A percentile compares a stretch with the other conserved stretches of the same genome.
These are phyloP conservation scores for Ottelia alismoides DNA, from an alignment of 106 monocot species.

Conservation along the genomic window DNA sequence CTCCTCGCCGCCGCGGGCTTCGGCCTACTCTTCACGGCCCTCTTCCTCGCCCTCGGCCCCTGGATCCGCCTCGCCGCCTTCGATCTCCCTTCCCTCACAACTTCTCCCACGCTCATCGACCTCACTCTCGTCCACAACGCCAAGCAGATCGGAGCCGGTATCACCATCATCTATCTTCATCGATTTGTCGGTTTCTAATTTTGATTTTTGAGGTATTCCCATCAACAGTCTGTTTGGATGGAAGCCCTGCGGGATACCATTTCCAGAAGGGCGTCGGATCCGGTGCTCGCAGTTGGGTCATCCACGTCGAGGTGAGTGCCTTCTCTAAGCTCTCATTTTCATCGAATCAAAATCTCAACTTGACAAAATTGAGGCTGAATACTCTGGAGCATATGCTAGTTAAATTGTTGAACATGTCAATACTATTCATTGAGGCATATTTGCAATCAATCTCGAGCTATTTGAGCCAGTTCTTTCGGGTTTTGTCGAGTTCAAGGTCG, in stretches of 20 bases:
- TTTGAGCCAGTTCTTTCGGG: neutral
- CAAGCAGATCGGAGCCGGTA: conserved; percentile 44
- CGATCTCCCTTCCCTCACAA: too few species aligned
- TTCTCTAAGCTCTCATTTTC: neutral
- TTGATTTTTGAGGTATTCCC: neutral
- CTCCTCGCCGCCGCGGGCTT: too few species aligned
- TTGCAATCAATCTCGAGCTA: neutral
- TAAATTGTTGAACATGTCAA: neutral
- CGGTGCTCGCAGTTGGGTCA: conserved; percentile 45
- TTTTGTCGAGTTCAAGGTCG: too few species aligned
- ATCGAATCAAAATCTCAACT: neutral
- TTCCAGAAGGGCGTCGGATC: conserved; percentile 42
- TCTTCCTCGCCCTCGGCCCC: too few species aligned
- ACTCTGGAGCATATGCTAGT: neutral
- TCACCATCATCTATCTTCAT: neutral
- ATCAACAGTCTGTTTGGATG: conserved; percentile 80
- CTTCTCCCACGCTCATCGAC: too few species aligned
- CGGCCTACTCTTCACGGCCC: too few species aligned
- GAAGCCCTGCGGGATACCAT: conserved; percentile 63
- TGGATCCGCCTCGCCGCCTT: too few species aligned
- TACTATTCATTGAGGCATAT: neutral
- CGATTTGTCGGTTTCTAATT: neutral
- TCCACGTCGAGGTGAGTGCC: conserved; percentile 55
- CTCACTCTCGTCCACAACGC: conserved; percentile 52
- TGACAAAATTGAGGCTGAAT: neutral